Evolutionary conservation across 176 grass and related monocot genomes (phyloP).

Genomic region (Secale cereale): DNA sequence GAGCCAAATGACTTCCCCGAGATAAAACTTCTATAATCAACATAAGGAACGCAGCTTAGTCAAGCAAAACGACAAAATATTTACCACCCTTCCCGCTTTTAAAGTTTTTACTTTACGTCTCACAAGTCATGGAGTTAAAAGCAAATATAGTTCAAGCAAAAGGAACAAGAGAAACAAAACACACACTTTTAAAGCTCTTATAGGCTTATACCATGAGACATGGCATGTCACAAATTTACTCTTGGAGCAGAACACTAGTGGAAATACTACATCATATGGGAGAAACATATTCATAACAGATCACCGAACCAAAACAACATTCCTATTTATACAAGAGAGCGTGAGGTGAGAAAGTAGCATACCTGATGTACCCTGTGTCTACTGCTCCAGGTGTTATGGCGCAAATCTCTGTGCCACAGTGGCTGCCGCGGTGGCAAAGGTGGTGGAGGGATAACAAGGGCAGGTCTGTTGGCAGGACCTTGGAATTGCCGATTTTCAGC

Average conservation of each 20-base stretch:
- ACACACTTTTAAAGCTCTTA: neutral
- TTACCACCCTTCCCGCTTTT: neutral
- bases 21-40: neutral
- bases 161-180: neutral
- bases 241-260: neutral
- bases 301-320: neutral
- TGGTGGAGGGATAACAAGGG: slow-evolving; percentile 59
- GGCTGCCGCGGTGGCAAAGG: slow-evolving; percentile 81
- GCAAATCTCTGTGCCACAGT: slow-evolving; percentile 66
- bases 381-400: slow-evolving; percentile 58
- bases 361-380: slow-evolving; percentile 59
- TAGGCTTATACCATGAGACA: neutral
- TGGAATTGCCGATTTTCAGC: slow-evolving; percentile 48
- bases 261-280: neutral
- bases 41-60: neutral
- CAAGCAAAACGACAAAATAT: neutral
- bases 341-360: slow-evolving; percentile 16
- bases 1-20: neutral
- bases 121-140: neutral
- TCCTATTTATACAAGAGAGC: slow-evolving; percentile 1
- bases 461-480: slow-evolving; percentile 45
- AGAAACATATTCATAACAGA: neutral
- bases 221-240: neutral
- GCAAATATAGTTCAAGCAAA: neutral
- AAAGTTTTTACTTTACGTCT: slow-evolving; percentile 4